Base-by-base conservation (phyloP, 1,284 basidiomycete genomes). In the Pseudozyma tsukubaensis region DNA sequence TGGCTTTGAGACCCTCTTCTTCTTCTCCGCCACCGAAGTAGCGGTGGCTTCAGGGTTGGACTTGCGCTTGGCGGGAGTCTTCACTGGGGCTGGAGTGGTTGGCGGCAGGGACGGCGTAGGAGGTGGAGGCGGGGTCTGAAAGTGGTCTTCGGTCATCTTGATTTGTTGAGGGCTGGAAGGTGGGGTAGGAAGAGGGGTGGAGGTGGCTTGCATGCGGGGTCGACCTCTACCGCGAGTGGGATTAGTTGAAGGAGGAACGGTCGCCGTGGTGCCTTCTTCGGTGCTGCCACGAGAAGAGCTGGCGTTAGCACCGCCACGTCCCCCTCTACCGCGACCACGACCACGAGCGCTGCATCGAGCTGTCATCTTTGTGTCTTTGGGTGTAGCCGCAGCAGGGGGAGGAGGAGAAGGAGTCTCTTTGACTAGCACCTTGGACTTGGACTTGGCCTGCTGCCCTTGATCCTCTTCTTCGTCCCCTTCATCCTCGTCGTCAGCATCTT, bases 311-410 rank as follows among this genome's bases (percentile, higher is more conserved):
- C 44, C 11, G 19, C 49, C 49, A n/a, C 34, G 29, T 12, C 34
- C 34, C 19, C 49, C 18, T 18, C 49, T 35, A 10, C 44, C 21
- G 24, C 44, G 36, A 21, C 53, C 55, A 36, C 45, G 42, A 8
- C 62, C 62, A 13, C 54, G 59, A 49, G 54, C 21, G 42, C 19
- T 57, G 49, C 29, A 37, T 55, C 34, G n/a, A 19, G 8, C 47
- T 44, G 14, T 13, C 12, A 4, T 14, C n/a, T 4, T n/a, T n/a
- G n/a, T n/a, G n/a, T n/a, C n/a, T n/a, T n/a, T n/a, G n/a, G n/a
- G n/a, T n/a, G n/a, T n/a, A n/a, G n/a, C n/a, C n/a, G n/a, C n/a
- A n/a, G n/a, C n/a, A n/a, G n/a, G n/a, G n/a, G n/a, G n/a, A n/a
- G n/a, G n/a, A n/a, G n/a, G n/a, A n/a, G n/a, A n/a, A n/a, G 53